phyloP scores from a whole-genome alignment of 139 green algal genomes.

The Protoeuglena noctilucae region DNA sequence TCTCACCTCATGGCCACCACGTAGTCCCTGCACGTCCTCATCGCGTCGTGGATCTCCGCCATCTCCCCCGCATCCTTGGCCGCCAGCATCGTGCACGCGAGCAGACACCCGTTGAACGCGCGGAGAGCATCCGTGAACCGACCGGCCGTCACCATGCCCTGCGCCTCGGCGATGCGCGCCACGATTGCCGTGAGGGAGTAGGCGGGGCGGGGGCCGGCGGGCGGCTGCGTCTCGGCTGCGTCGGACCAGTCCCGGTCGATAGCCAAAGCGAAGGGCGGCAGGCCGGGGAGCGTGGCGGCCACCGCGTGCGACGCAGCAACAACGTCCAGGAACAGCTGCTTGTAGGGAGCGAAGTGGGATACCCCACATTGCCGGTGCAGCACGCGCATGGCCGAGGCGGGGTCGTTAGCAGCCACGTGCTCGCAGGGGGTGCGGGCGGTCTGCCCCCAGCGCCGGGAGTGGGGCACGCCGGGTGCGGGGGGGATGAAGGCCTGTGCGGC shows the following conservation, averaged over 20 bases:
- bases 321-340: constrained; percentile 69
- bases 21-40: constrained; percentile 81
- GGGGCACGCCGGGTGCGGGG: constrained; percentile 51
- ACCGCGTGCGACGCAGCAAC: constrained; percentile 38
- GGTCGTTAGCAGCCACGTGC: constrained; percentile 65
- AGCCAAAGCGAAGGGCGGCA: constrained; percentile 34
- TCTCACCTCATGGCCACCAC: constrained; percentile 65
- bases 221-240: constrained; percentile 31
- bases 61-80: constrained; percentile 83
- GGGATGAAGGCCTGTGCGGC: constrained; percentile 43
- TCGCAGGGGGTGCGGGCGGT: constrained; percentile 60
- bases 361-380: constrained; percentile 83
- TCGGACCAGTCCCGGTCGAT: constrained; percentile 56
- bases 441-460: constrained; percentile 66
- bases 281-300: constrained; percentile 43
- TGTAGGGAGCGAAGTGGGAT: constrained; percentile 74
- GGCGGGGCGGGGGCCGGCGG: constrained; percentile 45
- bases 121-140: constrained; percentile 90
- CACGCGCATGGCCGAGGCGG: constrained; percentile 79
- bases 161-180: constrained; percentile 41
- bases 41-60: constrained; percentile 91
- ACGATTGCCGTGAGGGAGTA: constrained; percentile 56
- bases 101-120: background rate
- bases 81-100: constrained; percentile 62
- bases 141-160: constrained; percentile 89